Percentiles rank a stretch among this genome's conserved stretches.
Conservation (phyloP, 2,329 filamentous ascomycete genomes). For the Alternaria consortialis region DNA sequence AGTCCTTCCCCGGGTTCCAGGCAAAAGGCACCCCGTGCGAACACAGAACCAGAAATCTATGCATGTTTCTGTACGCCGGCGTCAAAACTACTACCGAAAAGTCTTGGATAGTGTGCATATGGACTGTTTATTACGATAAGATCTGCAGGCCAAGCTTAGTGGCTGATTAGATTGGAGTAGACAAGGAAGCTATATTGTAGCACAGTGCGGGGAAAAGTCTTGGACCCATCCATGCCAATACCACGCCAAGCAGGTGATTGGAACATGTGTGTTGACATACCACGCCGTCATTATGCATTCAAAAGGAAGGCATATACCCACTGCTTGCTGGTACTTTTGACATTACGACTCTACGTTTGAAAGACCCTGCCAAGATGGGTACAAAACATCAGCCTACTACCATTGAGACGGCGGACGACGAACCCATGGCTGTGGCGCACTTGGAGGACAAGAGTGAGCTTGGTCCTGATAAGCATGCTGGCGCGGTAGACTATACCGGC, state of each 20-base stretch:
- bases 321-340: background rate
- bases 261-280: background rate
- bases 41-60: background rate
- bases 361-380: constrained; percentile 6
- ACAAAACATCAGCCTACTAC: constrained; percentile 14
- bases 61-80: constrained; percentile 5
- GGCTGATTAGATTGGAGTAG: background rate
- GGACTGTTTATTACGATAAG: constrained; percentile 8
- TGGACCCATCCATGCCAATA: constrained; percentile 29
- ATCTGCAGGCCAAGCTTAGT: constrained; percentile 22
- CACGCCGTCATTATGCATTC: constrained; percentile 10
- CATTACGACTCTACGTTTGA: background rate
- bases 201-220: constrained; percentile 38
- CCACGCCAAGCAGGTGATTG: constrained; percentile 10
- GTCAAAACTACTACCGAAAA: constrained; percentile 10
- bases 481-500: constrained; percentile 39
- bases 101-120: constrained; percentile 8
- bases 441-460: constrained; percentile 33
- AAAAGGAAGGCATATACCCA: constrained; percentile 4
- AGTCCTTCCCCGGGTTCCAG: constrained; percentile 11
- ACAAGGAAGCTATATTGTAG: constrained; percentile 12
- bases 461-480: constrained; percentile 26
- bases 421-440: constrained; percentile 14
- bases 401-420: constrained; percentile 26
- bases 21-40: background rate